Evolutionary conservation across 2,329 filamentous ascomycete species (phyloP).

Genomic region (Apiospora rasikravindrae): DNA sequence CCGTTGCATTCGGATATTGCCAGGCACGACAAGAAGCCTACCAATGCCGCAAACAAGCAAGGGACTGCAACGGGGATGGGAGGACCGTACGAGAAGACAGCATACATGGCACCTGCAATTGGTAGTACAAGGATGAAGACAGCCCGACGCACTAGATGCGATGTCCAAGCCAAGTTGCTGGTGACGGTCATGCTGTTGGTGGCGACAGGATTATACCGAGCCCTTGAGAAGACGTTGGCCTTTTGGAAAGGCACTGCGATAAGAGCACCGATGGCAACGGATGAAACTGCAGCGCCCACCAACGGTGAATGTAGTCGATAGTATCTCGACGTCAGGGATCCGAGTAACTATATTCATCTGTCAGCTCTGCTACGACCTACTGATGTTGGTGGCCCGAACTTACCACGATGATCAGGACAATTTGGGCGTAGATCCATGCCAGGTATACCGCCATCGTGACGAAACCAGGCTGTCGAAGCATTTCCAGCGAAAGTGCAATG

Average conservation of each 20-base stretch:
- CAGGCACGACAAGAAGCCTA: slow-evolving; percentile 75
- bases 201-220: slow-evolving; percentile 61
- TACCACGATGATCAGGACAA: slow-evolving; percentile 71
- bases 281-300: slow-evolving; percentile 70
- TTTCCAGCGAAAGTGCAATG: slow-evolving; percentile 67
- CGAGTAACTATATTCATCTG: slow-evolving; percentile 57
- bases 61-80: slow-evolving; percentile 66
- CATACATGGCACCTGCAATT: slow-evolving; percentile 69
- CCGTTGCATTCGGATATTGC: slow-evolving; percentile 79
- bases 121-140: slow-evolving; percentile 73
- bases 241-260: slow-evolving; percentile 76
- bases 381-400: slow-evolving; percentile 23
- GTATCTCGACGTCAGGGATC: slow-evolving; percentile 71
- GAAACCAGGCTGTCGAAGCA: slow-evolving; percentile 78
- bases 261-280: slow-evolving; percentile 71
- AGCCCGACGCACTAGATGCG: slow-evolving; percentile 71
- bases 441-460: slow-evolving; percentile 74
- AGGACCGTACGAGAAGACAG: slow-evolving; percentile 67
- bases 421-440: slow-evolving; percentile 79
- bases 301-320: slow-evolving; percentile 68
- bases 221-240: slow-evolving; percentile 70
- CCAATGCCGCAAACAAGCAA: slow-evolving; percentile 66
- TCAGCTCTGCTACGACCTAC: not conserved
- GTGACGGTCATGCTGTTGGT: slow-evolving; percentile 72
- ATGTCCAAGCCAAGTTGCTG: slow-evolving; percentile 70